phyloP scores from a whole-genome alignment of 345 rosid species.

The Hirschfeldia incana region DNA sequence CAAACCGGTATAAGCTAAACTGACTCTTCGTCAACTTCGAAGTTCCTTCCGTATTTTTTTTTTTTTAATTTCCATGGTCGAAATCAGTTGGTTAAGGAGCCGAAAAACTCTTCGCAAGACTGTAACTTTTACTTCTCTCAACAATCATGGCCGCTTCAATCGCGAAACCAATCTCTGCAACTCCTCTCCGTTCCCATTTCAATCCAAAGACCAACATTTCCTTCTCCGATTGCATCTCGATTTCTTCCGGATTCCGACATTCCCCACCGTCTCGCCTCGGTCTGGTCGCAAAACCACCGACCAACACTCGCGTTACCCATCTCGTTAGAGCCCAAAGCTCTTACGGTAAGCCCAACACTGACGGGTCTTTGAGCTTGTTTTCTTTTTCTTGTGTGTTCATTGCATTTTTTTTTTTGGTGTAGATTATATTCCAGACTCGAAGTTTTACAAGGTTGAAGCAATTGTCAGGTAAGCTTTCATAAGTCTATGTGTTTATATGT shows the following conservation, averaged over 20 bases:
- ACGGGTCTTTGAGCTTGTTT: background rate
- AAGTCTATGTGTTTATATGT: background rate
- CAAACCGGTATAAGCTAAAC: constrained; percentile 5
- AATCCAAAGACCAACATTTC: constrained; percentile 35
- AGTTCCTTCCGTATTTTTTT: constrained; percentile 15
- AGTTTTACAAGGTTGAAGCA: constrained; percentile 89
- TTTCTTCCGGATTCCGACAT: constrained; percentile 36
- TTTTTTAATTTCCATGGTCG: constrained; percentile 4
- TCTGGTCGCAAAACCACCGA: constrained; percentile 32
- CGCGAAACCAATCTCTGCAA: constrained; percentile 38
- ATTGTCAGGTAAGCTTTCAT: constrained; percentile 54
- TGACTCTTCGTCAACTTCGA: constrained; percentile 43
- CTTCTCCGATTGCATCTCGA: constrained; percentile 36
- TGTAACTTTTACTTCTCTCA: background rate
- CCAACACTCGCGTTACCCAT: constrained; percentile 41
- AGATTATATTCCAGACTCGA: constrained; percentile 68
- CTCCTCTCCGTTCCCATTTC: constrained; percentile 30
- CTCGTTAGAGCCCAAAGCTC: constrained; percentile 55
- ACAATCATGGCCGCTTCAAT: constrained; percentile 39
- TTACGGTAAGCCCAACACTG: constrained; percentile 45
- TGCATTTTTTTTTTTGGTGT: background rate
- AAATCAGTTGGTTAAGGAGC: background rate
- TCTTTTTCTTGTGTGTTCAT: background rate
- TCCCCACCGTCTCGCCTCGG: constrained; percentile 33
- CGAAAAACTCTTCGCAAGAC: constrained; percentile 1